These are phyloP conservation scores for Sclerotinia minor DNA, from an alignment of 2,329 filamentous ascomycete species.

Conservation along the genomic window DNA sequence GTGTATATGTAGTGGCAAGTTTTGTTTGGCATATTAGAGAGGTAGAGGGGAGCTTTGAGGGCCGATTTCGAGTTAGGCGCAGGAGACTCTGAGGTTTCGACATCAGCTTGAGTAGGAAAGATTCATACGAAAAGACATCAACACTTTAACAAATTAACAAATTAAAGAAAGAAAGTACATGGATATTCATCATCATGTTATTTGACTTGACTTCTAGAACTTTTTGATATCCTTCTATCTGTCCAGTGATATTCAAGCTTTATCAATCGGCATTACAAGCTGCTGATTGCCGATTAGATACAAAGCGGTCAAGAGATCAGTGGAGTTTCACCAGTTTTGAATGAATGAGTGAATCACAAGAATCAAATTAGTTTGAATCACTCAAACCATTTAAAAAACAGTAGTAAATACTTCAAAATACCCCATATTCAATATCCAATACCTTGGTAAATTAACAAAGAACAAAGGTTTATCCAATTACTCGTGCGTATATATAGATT, in stretches of 20 bases:
- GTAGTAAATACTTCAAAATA: background rate
- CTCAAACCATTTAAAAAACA: background rate
- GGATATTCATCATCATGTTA: background rate
- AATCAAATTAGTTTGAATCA: constrained; percentile 8
- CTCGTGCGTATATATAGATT: background rate
- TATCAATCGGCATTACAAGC: constrained; percentile 9
- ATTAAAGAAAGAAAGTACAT: background rate
- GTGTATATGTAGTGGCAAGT: background rate
- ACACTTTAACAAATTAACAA: constrained; percentile 14
- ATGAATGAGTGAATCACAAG: too few species aligned
- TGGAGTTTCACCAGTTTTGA: too few species aligned
- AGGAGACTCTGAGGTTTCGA: constrained; percentile 36
- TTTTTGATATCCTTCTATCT: background rate
- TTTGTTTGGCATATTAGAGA: constrained; percentile 18
- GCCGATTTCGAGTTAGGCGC: constrained; percentile 27
- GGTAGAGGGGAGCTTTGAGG: constrained; percentile 25
- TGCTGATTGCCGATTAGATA: constrained; percentile 23
- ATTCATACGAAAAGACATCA: constrained; percentile 31
- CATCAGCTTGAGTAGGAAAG: constrained; percentile 37
- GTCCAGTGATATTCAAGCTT: constrained; percentile 20
- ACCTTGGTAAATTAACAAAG: background rate
- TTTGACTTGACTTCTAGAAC: background rate
- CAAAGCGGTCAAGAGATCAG: constrained; percentile 16
- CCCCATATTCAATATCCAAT: too few species aligned
- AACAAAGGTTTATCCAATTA: background rate